Conservation (phyloP, 768 basidiomycete genomes). For the Holtermannia corniformis region DNA sequence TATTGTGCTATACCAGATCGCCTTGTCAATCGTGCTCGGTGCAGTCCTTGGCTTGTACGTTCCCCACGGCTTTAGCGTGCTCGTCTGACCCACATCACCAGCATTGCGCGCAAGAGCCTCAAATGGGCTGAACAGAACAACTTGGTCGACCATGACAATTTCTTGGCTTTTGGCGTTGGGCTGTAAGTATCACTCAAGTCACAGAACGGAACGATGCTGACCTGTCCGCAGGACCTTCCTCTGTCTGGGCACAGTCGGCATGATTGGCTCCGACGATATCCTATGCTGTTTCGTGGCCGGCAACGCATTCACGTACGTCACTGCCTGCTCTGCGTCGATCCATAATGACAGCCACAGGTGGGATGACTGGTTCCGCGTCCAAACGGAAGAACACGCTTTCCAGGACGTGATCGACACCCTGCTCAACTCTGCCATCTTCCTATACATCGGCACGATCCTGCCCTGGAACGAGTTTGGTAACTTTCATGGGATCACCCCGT, state of each 20-base stretch:
- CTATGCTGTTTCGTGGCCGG: slow-evolving; percentile 42
- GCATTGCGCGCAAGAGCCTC: slow-evolving; percentile 29
- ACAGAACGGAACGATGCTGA: not conserved
- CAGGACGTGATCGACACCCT: slow-evolving; percentile 41
- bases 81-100: not conserved
- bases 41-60: slow-evolving; percentile 36
- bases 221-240: slow-evolving; percentile 24
- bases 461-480: slow-evolving; percentile 36
- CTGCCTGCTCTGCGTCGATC: slow-evolving; percentile 7
- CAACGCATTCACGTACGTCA: slow-evolving; percentile 28
- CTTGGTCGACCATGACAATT: slow-evolving; percentile 44
- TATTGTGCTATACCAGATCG: slow-evolving; percentile 42
- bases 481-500: slow-evolving; percentile 33
- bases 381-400: slow-evolving; percentile 39
- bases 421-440: slow-evolving; percentile 36
- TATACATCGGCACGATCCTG: slow-evolving; percentile 42
- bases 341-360: slow-evolving; percentile 11
- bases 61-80: too few species aligned
- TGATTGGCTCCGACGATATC: slow-evolving; percentile 45
- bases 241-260: slow-evolving; percentile 40
- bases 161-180: slow-evolving; percentile 43
- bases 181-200: slow-evolving; percentile 5
- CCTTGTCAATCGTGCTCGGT: slow-evolving; percentile 39
- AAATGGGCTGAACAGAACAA: slow-evolving; percentile 26
- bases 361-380: slow-evolving; percentile 40